Evolutionary conservation across 768 basidiomycete species (phyloP), one percentile per base, ranked within the genome.

Genomic region (Suillus decipiens): DNA sequence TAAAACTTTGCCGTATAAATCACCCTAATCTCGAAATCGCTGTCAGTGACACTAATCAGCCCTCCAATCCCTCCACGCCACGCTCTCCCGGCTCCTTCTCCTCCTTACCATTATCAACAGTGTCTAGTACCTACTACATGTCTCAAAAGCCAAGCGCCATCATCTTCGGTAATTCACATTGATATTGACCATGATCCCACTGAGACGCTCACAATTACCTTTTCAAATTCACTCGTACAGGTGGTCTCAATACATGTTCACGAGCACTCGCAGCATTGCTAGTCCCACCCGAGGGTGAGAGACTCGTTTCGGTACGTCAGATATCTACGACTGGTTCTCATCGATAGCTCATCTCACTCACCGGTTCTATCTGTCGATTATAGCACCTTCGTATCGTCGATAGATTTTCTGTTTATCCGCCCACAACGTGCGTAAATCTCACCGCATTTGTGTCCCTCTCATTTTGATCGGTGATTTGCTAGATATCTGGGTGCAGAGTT

Each of bases 401-500:
- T 77, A 90, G 89, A 72, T 89, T 82, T 73, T 89, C 88, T 34
- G 87, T 92, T 39, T 67, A 70, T 11, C 90, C 90, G 2, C 82
- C 90, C n/a, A 92, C 90, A 54, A 90, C 88, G 87, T 90, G 73
- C 68, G 85, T 74, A 10, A 36, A 42, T 64, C 50, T 42, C 55
- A 50, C 31, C 15, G 5, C 15, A 17, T 65, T 69, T 59, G 69
- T 17, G n/a, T 54, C 22, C 55, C 17, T 43, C 47, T 57, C 51
- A 64, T 64, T 12, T 68, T 48, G 41, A 47, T 43, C 56, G 19
- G 62, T 55, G 62, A 31, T 41, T 57, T 39, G 54, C 11, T 66
- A 94, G 92, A 37, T 95, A 93, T 73, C 82, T 94, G 67, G 91
- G 92, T 14, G 78, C 86, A 17, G 85, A 89, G 66, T 94, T 95